phyloP scores from a whole-genome alignment of 1,284 basidiomycete genomes.

The Flammula alnicola region DNA sequence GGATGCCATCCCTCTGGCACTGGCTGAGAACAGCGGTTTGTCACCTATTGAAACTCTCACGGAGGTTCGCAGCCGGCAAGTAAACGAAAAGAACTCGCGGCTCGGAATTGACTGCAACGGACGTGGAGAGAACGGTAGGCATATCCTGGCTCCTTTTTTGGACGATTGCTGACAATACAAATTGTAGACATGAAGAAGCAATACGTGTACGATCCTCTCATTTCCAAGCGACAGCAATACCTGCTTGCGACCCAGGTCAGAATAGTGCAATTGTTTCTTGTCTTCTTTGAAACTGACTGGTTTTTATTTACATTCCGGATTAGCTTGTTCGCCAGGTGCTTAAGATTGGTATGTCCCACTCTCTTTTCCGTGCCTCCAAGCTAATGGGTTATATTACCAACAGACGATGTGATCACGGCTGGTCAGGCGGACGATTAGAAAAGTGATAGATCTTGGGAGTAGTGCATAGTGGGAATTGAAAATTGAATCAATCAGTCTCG shows the following conservation, averaged over 20 bases:
- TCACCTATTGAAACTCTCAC: slow-evolving; percentile 96
- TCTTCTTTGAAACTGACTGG: too few relatives aligned
- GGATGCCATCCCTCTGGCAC: slow-evolving; percentile 91
- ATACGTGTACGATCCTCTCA: slow-evolving; percentile 96
- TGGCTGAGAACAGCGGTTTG: slow-evolving; percentile 97
- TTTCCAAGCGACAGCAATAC: slow-evolving; percentile 97
- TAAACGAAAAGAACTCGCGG: slow-evolving; percentile 83
- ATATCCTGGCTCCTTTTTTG: slow-evolving; percentile 1
- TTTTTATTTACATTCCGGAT: too few relatives aligned
- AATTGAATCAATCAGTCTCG: slow-evolving; percentile 2
- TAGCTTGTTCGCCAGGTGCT: slow-evolving; percentile 74
- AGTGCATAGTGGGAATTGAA: slow-evolving; percentile 5
- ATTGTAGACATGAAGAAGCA: slow-evolving; percentile 95
- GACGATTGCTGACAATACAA: neutral
- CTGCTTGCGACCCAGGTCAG: slow-evolving; percentile 94
- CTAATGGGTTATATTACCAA: slow-evolving; percentile 2
- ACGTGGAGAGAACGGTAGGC: slow-evolving; percentile 82
- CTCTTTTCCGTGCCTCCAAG: slow-evolving; percentile 12
- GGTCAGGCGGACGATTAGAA: slow-evolving; percentile 62
- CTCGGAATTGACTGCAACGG: slow-evolving; percentile 95
- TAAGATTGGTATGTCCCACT: slow-evolving; percentile 63
- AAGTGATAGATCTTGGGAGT: slow-evolving; percentile 7
- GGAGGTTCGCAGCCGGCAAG: slow-evolving; percentile 92
- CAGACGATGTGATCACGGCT: slow-evolving; percentile 70
- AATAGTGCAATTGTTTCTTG: slow-evolving; percentile 13